Evolutionary conservation across 208 protist genomes (phyloP).

Genomic region (Crithidia expoeki): DNA sequence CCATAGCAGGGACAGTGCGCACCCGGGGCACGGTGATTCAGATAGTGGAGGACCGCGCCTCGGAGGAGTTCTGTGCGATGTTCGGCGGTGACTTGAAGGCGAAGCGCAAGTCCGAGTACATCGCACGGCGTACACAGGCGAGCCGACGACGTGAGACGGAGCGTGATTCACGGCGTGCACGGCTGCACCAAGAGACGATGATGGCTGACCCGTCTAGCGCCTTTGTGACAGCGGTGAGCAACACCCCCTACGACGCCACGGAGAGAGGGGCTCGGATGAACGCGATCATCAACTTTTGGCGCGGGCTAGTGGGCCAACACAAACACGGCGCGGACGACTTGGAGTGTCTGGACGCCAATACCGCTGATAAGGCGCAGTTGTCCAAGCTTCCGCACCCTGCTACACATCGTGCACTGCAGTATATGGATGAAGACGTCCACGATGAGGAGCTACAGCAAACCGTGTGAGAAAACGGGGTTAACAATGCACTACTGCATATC

Average conservation of each 20-base stretch:
- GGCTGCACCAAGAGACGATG: constrained; percentile 29
- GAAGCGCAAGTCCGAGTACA: constrained; percentile 32
- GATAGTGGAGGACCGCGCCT: constrained; percentile 30
- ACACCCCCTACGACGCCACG: constrained; percentile 20
- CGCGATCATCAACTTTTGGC: constrained; percentile 70
- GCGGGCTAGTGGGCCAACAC: constrained; percentile 59
- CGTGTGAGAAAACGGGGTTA: not conserved
- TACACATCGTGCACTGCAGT: constrained; percentile 14
- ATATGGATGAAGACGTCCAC: constrained; percentile 8
- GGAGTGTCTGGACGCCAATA: not conserved
- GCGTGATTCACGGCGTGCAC: constrained; percentile 23
- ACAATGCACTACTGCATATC: not conserved
- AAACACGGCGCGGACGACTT: constrained; percentile 25
- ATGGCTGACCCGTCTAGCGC: constrained; percentile 1
- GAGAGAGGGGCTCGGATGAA: constrained; percentile 52
- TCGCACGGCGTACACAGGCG: constrained; percentile 14
- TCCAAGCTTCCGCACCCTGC: not conserved
- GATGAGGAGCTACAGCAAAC: not conserved
- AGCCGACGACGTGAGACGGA: constrained; percentile 27
- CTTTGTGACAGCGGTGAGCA: constrained; percentile 3
- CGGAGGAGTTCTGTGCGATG: constrained; percentile 48
- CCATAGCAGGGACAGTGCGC: constrained; percentile 50
- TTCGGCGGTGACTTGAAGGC: constrained; percentile 54
- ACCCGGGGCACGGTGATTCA: constrained; percentile 40
- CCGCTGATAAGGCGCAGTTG: not conserved